Evolutionary conservation across 768 basidiomycete species (phyloP), one percentile per base, ranked within the genome.

Genomic region (Leccinellum luteum): DNA sequence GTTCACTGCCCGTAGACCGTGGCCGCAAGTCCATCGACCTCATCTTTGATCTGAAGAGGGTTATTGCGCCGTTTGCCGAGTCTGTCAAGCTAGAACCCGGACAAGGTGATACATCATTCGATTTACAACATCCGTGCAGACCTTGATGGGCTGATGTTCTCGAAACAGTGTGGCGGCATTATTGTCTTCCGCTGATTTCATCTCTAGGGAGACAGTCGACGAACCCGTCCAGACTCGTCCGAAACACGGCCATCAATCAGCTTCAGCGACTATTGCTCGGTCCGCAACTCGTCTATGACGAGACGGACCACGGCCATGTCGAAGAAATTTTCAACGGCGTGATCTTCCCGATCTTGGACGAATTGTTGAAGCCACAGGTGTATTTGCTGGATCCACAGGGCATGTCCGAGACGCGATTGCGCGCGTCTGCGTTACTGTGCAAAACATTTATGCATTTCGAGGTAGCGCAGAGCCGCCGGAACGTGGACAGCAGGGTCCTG

Each of bases 401-500:
- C 28, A 91, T 98, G 85, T 83, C 89, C 4, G 96, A 98, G 75
- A 95, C 92, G 8, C 83, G 96, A 4, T 70, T 98, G 32, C 82
- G 92, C 28, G 94, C 90, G 4, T 89, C 88, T 28, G 91, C 89
- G n/a, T 75, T 98, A 55, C 78, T 97, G 32, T 97, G 94, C 81
- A 97, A 97, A 76, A 85, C 86, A 12, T 98, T 99, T 75, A 89
- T 98, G 82, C 93, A 96, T 64, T 90, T 94, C 57, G 89, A 94
- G 61, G 79, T 93, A 43, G 82, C 88, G 13, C 86, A 92, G 54
- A 82, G 76, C 48, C 78, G 81, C 60, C 75, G 74, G 12, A 76
- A 81, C 44, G 76, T 81, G 15, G 86, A 92, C 69, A 83, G 91
- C 50, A 78, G 84, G 34, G 78, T 89, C 28, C 69, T 95, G 44